Evolutionary conservation across 352 stramenopile genomes (phyloP), one percentile per base, ranked within the genome.

Genomic region (Thraustochytrium sp.): DNA sequence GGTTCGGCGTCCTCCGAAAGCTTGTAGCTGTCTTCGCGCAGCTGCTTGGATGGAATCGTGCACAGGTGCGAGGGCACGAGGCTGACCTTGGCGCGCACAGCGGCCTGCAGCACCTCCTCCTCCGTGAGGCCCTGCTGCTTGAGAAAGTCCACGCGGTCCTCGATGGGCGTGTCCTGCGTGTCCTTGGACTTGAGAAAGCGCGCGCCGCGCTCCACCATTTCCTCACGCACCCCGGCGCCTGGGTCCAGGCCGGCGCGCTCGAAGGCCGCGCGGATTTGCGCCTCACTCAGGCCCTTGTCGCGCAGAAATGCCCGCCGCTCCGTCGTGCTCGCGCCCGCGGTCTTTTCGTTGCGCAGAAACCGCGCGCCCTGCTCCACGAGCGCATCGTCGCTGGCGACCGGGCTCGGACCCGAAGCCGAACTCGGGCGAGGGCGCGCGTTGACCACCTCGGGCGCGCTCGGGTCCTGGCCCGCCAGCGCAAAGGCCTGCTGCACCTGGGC

Each of bases 81-180:
- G 9, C 40, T 51, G 23, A 80, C 68, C 26, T 80, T 80, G 0
- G 68, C 68, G 37, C 51, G 68, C 21, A 80, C 26, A 13, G 68
- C 68, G 16, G 68, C 68, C 42, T 80, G 44, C 0, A 80, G 68
- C 8, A 80, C 18, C 49, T 80, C 68, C 11, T 80, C 34, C 38
- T 80, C 68, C 11, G 68, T 80, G 18, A 80, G 51, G 9, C 68
- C 68, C 31, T 80, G 42, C 26, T 80, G 31, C 68, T 80, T 46
- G 21, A 80, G 42, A 44, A 65, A 80, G 21, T 46, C 46, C 18
- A 80, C 29, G 5, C 53, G 48, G 37, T 80, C 68, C 31, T 80
- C 68, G 2, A 80, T 46, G 2, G 68, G 44, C n/a, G 40, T 51
- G 26, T 80, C 68, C 11, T 23, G n/a, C 26, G 40, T 64, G 23